Evolutionary conservation across 768 basidiomycete genomes (phyloP).

Genomic region (Podaxis sp.): DNA sequence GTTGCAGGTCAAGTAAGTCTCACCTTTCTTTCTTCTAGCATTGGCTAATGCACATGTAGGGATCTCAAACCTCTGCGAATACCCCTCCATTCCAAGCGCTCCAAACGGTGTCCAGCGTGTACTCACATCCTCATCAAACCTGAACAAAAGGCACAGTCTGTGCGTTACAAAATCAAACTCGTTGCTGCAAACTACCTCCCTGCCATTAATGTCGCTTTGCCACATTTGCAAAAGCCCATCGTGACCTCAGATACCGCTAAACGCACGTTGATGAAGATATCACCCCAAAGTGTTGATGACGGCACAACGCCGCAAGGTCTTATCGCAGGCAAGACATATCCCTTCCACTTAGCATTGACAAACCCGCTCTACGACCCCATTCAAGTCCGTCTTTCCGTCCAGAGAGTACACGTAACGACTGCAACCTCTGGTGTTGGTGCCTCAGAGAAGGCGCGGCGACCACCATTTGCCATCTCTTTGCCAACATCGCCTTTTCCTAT

Average conservation of each 20-base stretch:
- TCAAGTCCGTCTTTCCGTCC: constrained; percentile 82
- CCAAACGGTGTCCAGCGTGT: constrained; percentile 93
- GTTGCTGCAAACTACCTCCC: constrained; percentile 95
- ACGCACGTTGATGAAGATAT: constrained; percentile 39
- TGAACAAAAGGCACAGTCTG: constrained; percentile 93
- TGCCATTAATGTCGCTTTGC: constrained; percentile 71
- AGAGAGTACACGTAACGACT: constrained; percentile 57
- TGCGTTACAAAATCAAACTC: constrained; percentile 96
- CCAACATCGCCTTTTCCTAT: constrained; percentile 80
- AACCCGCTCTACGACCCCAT: constrained; percentile 98
- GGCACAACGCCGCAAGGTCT: constrained; percentile 40
- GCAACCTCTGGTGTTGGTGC: constrained; percentile 28
- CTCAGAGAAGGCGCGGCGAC: constrained; percentile 58
- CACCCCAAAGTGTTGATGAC: constrained; percentile 41
- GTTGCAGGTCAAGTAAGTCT: constrained; percentile 59
- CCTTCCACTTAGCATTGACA: constrained; percentile 87
- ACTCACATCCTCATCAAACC: constrained; percentile 98
- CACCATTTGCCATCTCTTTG: constrained; percentile 78
- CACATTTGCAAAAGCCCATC: constrained; percentile 48
- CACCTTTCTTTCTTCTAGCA: not conserved
- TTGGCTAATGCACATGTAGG: constrained; percentile 36
- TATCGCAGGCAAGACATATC: constrained; percentile 78
- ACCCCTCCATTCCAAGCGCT: constrained; percentile 89
- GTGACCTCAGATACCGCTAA: constrained; percentile 38
- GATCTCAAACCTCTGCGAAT: constrained; percentile 88